Base-by-base conservation (phyloP, 179 eudicot genomes). In the Beta corolliflora region DNA sequence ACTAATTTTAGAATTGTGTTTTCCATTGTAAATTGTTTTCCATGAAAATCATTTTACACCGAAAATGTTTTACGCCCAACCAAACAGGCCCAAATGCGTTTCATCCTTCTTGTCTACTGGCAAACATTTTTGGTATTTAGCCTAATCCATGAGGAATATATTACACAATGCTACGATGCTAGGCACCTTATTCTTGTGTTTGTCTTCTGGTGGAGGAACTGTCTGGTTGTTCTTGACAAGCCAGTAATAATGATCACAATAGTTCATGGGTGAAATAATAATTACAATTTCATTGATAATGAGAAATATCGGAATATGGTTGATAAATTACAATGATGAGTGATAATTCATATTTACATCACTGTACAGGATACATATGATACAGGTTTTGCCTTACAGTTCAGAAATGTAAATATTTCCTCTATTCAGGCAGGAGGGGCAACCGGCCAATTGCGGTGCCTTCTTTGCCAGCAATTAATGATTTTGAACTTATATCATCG, bases 341-440 rank as follows among this genome's bases (percentile, higher is more conserved):
- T 14, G 13, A 78, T 41, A 41, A 76, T 64, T 75, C 75, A 75
- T 70, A 79, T 71, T 59, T 85, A 85, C 84, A 84, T 67, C 72
- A 79, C 82, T 85, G 85, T 82, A 85, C 85, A 85, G 68, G 63
- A 73, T 64, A 80, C 79, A 76, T 80, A 80, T 60, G 68, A 70
- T 70, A 82, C 79, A 81, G 60, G 76, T 73, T 14, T 81, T 46
- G 60, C 25, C 50, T 55, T 71, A 73, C 52, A 63, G 73, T 59
- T 71, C 50, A 66, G 44, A 18, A 18, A 53, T 21, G 41, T 54
- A 63, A 23, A 59, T 9, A 54, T 54, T 18, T 68, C 23, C 63
- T 56, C 80, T 89, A 93, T 60, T 95, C 92, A 5, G 95, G 92
- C 78, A 93, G 81, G 73, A 93, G 80, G 77, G 97, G 98, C 84